Conservation (phyloP, 805 yeast species). For the Yamadazyma paraphyllophila region DNA sequence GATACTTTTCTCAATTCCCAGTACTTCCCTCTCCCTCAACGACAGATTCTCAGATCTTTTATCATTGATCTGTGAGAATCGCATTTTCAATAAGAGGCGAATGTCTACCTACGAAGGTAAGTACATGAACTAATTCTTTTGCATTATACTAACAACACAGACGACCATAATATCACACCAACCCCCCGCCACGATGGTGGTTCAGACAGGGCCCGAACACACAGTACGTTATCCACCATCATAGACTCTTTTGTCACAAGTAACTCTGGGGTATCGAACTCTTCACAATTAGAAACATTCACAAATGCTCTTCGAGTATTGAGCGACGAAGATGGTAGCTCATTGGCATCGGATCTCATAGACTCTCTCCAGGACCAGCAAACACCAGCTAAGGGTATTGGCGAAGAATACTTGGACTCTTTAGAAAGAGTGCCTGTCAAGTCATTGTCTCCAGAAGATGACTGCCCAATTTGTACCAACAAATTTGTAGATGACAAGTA, state of each 20-base stretch:
- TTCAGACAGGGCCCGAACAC: slow-evolving; percentile 24
- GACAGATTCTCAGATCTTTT: too few relatives aligned
- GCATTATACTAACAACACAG: slow-evolving; percentile 18
- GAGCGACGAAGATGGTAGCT: slow-evolving; percentile 30
- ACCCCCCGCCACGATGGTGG: slow-evolving; percentile 5
- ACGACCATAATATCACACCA: slow-evolving; percentile 35
- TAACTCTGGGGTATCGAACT: neutral
- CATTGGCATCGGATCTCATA: slow-evolving; percentile 27
- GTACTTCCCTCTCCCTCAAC: too few relatives aligned
- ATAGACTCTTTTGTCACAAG: slow-evolving; percentile 34
- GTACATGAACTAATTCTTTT: slow-evolving; percentile 14
- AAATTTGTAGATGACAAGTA: slow-evolving; percentile 68
- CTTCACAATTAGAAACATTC: slow-evolving; percentile 19
- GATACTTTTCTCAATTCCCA: too few relatives aligned
- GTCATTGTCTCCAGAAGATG: slow-evolving; percentile 46
- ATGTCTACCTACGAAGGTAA: slow-evolving; percentile 49
- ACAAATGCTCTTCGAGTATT: slow-evolving; percentile 30
- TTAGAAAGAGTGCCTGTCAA: slow-evolving; percentile 60
- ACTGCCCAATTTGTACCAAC: slow-evolving; percentile 84
- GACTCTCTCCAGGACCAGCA: slow-evolving; percentile 18
- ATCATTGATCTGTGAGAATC: neutral
- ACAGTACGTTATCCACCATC: slow-evolving; percentile 27
- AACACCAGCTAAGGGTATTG: slow-evolving; percentile 47
- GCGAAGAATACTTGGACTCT: slow-evolving; percentile 69
- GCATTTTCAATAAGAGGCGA: slow-evolving; percentile 3